Evolutionary conservation across 1,284 basidiomycete species (phyloP).

Genomic region (Ganoderma lucidum): DNA sequence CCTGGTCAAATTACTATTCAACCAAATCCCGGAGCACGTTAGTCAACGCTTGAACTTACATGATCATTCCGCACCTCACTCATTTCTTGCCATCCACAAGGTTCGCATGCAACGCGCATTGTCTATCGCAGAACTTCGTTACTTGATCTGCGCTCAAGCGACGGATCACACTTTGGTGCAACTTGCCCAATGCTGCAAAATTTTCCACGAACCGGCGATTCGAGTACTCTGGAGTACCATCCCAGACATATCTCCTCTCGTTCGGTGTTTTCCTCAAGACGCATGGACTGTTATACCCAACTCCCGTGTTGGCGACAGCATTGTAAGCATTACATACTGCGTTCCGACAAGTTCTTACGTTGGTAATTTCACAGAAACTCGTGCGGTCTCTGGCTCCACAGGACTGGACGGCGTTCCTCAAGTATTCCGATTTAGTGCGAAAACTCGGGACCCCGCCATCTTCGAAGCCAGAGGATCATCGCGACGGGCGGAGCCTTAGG

Average conservation of each 20-base stretch:
- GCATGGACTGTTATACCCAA: not conserved
- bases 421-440: constrained; percentile 9
- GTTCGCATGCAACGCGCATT: not conserved
- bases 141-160: constrained; percentile 1
- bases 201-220: constrained; percentile 3
- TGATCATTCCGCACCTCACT: not conserved
- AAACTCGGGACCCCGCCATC: not conserved
- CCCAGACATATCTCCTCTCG: not conserved
- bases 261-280: constrained; percentile 7
- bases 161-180: not conserved
- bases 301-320: not conserved
- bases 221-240: constrained; percentile 10
- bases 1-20: not conserved
- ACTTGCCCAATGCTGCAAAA: constrained; percentile 2
- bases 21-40: not conserved
- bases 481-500: not conserved
- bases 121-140: not conserved
- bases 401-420: constrained; percentile 2
- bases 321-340: not conserved
- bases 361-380: not conserved
- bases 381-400: not conserved
- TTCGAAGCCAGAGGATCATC: not conserved
- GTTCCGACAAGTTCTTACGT: not conserved
- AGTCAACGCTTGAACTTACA: not conserved
- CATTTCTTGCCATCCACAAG: not conserved